These are phyloP conservation scores for Pyropia haitanensis DNA, from an alignment of 23 red algal genomes.

Conservation along the genomic window DNA sequence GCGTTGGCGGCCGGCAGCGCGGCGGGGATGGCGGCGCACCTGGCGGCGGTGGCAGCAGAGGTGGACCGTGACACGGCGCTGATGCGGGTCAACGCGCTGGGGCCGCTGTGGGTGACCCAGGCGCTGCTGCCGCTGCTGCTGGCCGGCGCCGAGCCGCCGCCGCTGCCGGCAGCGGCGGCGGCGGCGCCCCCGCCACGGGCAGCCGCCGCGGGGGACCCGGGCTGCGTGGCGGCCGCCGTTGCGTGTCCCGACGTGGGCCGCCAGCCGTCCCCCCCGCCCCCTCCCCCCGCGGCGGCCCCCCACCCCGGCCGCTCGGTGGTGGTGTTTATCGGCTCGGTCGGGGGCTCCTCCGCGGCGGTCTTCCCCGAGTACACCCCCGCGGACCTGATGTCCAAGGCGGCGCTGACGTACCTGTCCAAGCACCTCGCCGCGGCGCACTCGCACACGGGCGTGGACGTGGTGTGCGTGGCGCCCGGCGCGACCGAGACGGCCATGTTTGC, in stretches of 20 bases:
- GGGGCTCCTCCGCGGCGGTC: slow-evolving; percentile 57
- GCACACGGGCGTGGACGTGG: slow-evolving; percentile 40
- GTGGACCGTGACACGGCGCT: slow-evolving; percentile 32
- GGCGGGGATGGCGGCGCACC: too few relatives aligned
- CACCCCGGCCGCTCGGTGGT: slow-evolving; percentile 13
- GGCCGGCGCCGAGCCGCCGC: too few relatives aligned
- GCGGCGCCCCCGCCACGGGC: too few relatives aligned
- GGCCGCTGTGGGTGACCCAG: slow-evolving; percentile 67
- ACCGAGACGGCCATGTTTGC: slow-evolving; percentile 81
- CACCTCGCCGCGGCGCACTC: slow-evolving; percentile 62
- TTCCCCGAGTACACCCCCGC: slow-evolving; percentile 67
- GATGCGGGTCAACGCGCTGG: slow-evolving; percentile 70
- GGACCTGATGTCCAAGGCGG: slow-evolving; percentile 74
- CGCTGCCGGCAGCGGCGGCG: too few relatives aligned
- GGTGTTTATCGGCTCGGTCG: slow-evolving; percentile 71
- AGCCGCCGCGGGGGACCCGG: too few relatives aligned
- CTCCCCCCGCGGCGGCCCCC: neutral
- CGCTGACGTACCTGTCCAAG: slow-evolving; percentile 64
- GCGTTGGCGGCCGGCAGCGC: too few relatives aligned
- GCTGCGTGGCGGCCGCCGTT: too few relatives aligned
- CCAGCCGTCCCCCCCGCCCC: too few relatives aligned
- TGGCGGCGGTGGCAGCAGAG: neutral
- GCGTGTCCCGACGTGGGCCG: too few relatives aligned
- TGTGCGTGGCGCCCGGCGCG: slow-evolving; percentile 64
- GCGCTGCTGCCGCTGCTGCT: slow-evolving; percentile 30